A percentile compares a stretch with the other conserved stretches of the same genome.
These are phyloP conservation scores for Ascoidea asiatica DNA, from an alignment of 805 yeast genomes.

Conservation along the genomic window DNA sequence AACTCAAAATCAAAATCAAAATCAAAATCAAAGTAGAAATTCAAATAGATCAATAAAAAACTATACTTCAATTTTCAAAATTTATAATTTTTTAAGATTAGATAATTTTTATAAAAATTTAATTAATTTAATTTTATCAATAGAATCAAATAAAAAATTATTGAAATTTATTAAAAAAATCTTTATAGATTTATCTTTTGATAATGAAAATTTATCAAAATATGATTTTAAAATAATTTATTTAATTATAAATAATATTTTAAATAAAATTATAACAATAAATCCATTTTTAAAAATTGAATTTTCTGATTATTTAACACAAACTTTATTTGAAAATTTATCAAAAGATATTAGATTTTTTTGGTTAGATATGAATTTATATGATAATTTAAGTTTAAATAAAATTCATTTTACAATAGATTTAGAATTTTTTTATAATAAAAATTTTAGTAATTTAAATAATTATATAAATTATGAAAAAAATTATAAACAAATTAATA, in stretches of 20 bases:
- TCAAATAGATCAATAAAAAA: neutral
- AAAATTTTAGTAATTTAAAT: too few species aligned
- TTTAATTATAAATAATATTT: too few species aligned
- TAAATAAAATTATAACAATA: too few species aligned
- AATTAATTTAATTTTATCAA: neutral
- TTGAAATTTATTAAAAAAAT: too few species aligned
- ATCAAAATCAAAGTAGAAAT: neutral
- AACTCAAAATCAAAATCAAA: too few species aligned
- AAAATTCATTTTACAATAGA: too few species aligned
- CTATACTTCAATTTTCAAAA: neutral
- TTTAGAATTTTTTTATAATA: neutral
- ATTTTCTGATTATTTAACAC: neutral
- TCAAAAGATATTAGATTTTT: neutral
- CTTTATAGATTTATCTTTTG: neutral
- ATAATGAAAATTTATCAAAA: too few species aligned
- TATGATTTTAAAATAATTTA: neutral
- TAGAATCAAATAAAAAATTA: too few species aligned
- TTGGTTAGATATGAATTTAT: neutral
- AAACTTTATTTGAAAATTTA: too few species aligned
- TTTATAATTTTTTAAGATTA: neutral
- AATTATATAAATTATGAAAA: too few species aligned
- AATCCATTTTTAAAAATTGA: neutral
- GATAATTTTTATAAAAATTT: neutral
- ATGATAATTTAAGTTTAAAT: too few species aligned
- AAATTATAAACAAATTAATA: neutral